phyloP scores from a whole-genome alignment of 495 filamentous ascomycete species.

The Lasiosphaeria miniovina region DNA sequence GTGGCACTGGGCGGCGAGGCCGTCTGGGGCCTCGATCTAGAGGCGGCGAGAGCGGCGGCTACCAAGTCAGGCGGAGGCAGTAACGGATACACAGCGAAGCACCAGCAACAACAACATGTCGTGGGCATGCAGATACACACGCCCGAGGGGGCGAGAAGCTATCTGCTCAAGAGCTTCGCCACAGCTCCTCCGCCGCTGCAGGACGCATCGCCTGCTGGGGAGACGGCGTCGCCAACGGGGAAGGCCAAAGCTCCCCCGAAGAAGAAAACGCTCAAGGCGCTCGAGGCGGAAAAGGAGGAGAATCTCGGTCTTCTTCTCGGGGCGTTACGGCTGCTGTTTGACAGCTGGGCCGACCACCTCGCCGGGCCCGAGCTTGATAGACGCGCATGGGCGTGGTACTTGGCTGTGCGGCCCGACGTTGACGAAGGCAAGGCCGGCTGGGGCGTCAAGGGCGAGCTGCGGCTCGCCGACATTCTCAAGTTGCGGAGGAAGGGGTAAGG shows the following conservation, averaged over 20 bases:
- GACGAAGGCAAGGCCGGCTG: slow-evolving; percentile 69
- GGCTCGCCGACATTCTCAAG: slow-evolving; percentile 61
- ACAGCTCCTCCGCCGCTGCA: slow-evolving; percentile 9
- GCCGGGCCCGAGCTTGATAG: slow-evolving; percentile 62
- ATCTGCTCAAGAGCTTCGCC: slow-evolving; percentile 61
- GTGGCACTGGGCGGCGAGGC: slow-evolving; percentile 47
- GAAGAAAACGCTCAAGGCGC: slow-evolving; percentile 43
- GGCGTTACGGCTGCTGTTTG: slow-evolving; percentile 64
- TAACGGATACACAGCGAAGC: slow-evolving; percentile 24
- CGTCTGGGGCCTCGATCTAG: slow-evolving; percentile 78
- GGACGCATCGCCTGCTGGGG: not conserved
- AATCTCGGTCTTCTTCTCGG: slow-evolving; percentile 65
- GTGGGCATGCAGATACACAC: slow-evolving; percentile 63
- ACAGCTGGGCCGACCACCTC: slow-evolving; percentile 63
- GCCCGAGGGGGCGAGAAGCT: slow-evolving; percentile 58
- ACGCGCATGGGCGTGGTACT: slow-evolving; percentile 78
- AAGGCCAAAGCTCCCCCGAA: slow-evolving; percentile 37
- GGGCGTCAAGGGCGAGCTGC: slow-evolving; percentile 74
- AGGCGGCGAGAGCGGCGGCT: slow-evolving; percentile 49
- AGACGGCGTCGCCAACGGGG: slow-evolving; percentile 20
- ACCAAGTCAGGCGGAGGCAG: slow-evolving; percentile 16
- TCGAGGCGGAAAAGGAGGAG: slow-evolving; percentile 57
- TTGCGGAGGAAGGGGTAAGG: slow-evolving; percentile 38
- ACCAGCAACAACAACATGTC: slow-evolving; percentile 19
- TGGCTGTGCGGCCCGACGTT: slow-evolving; percentile 68